Base-by-base conservation (phyloP, 768 basidiomycete species). In the Phaffia australis region DNA sequence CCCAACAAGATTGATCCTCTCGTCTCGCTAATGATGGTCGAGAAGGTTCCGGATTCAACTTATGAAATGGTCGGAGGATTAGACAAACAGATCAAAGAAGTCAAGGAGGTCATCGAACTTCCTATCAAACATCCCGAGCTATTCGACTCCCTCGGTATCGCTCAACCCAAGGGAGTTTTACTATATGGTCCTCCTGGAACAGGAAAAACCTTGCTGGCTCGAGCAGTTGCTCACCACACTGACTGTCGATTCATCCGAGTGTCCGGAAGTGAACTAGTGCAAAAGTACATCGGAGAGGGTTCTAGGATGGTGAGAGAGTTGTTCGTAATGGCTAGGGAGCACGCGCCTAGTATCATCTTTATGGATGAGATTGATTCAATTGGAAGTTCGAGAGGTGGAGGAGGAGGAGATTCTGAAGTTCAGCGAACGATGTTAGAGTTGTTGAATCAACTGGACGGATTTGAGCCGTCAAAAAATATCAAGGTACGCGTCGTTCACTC, bases 321-420 rank as follows among this genome's bases (percentile, higher is more conserved):
- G 66, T 98, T 98, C 80, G 91, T 95, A 68, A 97, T 95, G 94
- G 94, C 94, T 2, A 78, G 92, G 69, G 94, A 97, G 76, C 91
- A 95, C 73, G 94, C 94, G 46, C 94, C 94, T 47, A 88, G 87
- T 76, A 95, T 98, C 78, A 95, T 98, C 75, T 97, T 98, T 81
- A 95, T 98, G 93, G 94, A 97, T 75, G 94, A 97, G 78, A 97
- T 98, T 70, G 94, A 98, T 78, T 91, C 89, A 23, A 98, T 98
- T 73, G 94, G 94, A 63, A 88, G 86, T 70, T 90, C 89, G 70
- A 79, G 93, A 75, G 56, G 56, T 42, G 64, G 56, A 27, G 90
- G 93, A 15, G 82, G 83, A 8, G 88, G 89, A 1, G 89, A 92
- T 72, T 88, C 86, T 3, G 89, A 91, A 76, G 89, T 90, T 66